These are phyloP conservation scores for Tanacetum coccineum DNA, from an alignment of 129 eudicot genomes.

Conservation along the genomic window DNA sequence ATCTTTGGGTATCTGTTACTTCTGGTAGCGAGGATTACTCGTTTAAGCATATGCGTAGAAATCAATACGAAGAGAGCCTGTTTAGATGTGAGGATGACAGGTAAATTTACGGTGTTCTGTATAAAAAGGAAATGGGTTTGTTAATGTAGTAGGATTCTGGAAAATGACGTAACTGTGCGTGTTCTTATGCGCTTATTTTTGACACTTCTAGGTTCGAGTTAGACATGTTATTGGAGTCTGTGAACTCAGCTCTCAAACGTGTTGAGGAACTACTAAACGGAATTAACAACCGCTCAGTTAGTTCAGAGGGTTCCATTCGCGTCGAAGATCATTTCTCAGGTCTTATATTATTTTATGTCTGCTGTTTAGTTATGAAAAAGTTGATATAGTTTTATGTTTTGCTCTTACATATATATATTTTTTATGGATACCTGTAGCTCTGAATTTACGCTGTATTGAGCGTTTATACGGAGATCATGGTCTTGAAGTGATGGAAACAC, in stretches of 20 bases:
- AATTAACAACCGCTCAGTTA: constrained; percentile 42
- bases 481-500: constrained; percentile 86
- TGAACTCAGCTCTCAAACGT: constrained; percentile 72
- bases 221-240: constrained; percentile 97
- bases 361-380: background rate
- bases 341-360: constrained; percentile 2
- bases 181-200: background rate
- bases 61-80: constrained; percentile 96
- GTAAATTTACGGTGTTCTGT: constrained; percentile 33
- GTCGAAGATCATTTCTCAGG: constrained; percentile 88
- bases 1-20: constrained; percentile 97
- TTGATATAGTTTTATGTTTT: no score
- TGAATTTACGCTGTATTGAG: constrained; percentile 92
- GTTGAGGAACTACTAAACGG: constrained; percentile 74
- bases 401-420: no score
- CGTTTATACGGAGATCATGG: constrained; percentile 99
- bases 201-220: constrained; percentile 50
- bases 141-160: no score
- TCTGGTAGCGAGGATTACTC: constrained; percentile 99
- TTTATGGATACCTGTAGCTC: constrained; percentile 43
- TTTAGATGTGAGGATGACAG: constrained; percentile 99
- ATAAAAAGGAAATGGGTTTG: background rate
- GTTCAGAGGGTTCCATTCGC: constrained; percentile 51
- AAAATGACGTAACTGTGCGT: background rate
- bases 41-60: constrained; percentile 98